A percentile compares a stretch with the other conserved stretches of the same genome.
phyloP scores from a whole-genome alignment of 768 basidiomycete genomes.

The Boletus huronensis region DNA sequence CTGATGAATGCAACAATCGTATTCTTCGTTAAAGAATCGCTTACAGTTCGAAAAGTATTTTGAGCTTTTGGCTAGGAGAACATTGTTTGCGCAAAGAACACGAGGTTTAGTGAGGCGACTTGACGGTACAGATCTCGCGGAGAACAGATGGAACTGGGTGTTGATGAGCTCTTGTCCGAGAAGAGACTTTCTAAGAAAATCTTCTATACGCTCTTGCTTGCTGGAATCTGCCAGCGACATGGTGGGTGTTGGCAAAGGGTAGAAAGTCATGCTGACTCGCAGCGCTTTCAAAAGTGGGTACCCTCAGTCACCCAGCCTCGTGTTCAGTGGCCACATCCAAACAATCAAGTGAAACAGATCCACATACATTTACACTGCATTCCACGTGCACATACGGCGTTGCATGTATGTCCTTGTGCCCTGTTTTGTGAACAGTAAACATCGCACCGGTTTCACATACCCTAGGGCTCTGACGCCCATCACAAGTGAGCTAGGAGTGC shows the following conservation, averaged over 20 bases:
- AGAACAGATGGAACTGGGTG: conserved; percentile 32
- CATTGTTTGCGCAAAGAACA: conserved; percentile 29
- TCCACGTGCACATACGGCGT: background rate
- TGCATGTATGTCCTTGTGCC: background rate
- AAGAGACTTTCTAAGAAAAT: conserved; percentile 22
- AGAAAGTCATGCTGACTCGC: background rate
- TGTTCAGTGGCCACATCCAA: background rate
- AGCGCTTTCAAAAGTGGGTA: background rate
- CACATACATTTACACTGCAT: background rate
- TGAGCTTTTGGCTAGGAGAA: conserved; percentile 23
- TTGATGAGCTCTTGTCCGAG: conserved; percentile 29
- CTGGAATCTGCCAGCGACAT: conserved; percentile 6
- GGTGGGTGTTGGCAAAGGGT: background rate
- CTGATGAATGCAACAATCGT: background rate
- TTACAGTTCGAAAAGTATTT: conserved; percentile 27
- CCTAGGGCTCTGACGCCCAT: background rate
- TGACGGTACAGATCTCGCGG: conserved; percentile 3
- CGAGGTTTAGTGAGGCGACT: conserved; percentile 16
- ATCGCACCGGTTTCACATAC: background rate
- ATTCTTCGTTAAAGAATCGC: background rate
- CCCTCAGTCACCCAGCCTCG: background rate
- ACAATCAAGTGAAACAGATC: background rate
- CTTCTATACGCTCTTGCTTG: conserved; percentile 16
- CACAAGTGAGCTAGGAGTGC: background rate
- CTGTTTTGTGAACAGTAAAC: background rate